phyloP scores from a whole-genome alignment of 2,329 filamentous ascomycete genomes.

The Epichloe baconii region DNA sequence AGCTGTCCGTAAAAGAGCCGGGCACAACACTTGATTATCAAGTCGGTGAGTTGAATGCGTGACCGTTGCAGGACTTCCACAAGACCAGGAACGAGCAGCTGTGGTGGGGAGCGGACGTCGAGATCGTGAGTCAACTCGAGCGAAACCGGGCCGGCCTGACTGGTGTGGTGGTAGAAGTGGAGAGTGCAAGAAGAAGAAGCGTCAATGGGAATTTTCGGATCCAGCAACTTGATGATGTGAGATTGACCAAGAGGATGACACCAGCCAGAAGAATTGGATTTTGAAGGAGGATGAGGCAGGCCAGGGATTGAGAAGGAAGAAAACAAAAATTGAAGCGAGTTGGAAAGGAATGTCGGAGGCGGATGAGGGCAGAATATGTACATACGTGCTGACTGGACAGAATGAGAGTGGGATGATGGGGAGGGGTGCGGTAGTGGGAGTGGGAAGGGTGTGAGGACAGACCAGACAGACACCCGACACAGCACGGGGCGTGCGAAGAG shows the following conservation, averaged over 20 bases:
- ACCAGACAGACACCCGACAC: neutral
- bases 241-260: neutral
- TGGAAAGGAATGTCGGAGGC: constrained; percentile 1
- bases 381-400: neutral
- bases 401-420: neutral
- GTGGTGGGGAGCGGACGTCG: constrained; percentile 6
- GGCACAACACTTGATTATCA: neutral
- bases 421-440: constrained; percentile 1
- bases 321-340: constrained; percentile 1
- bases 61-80: neutral
- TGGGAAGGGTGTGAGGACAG: neutral
- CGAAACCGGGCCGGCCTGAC: constrained; percentile 8
- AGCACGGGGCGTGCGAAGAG: neutral
- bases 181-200: neutral
- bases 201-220: neutral
- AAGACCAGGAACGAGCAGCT: neutral
- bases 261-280: neutral
- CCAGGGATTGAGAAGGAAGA: neutral
- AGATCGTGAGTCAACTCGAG: constrained; percentile 10
- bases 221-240: neutral
- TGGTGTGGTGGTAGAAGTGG: constrained; percentile 2
- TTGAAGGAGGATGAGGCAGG: neutral
- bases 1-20: neutral
- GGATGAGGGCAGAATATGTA: constrained; percentile 13
- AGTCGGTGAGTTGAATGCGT: neutral